Evolutionary conservation across 73 alveolate genomes (phyloP).

Genomic region (Paramecium octaurelia): DNA sequence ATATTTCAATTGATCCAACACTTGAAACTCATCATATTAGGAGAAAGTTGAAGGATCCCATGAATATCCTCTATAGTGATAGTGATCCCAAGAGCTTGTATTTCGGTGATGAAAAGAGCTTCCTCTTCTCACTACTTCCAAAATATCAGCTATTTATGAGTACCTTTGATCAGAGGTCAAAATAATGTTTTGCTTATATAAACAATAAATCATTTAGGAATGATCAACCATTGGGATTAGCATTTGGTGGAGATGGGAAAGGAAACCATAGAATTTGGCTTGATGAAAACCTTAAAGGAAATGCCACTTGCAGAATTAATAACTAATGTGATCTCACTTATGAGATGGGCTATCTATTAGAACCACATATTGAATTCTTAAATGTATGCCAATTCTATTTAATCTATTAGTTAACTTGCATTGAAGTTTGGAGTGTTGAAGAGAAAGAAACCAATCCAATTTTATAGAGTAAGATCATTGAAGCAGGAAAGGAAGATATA

Average conservation of each 20-base stretch:
- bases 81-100: background rate
- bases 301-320: background rate
- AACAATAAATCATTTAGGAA: background rate
- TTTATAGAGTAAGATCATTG: background rate
- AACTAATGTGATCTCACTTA: slow-evolving; percentile 41
- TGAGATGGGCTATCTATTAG: slow-evolving; percentile 39
- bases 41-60: slow-evolving; percentile 29
- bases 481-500: background rate
- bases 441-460: background rate
- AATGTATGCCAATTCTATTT: background rate
- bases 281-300: slow-evolving; percentile 3
- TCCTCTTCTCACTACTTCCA: slow-evolving; percentile 10
- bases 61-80: slow-evolving; percentile 5
- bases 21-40: slow-evolving; percentile 32
- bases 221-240: slow-evolving; percentile 10
- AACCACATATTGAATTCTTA: slow-evolving; percentile 29
- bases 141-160: slow-evolving; percentile 19
- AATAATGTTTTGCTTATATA: slow-evolving; percentile 33
- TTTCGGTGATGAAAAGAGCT: slow-evolving; percentile 45
- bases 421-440: slow-evolving; percentile 42
- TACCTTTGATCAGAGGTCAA: slow-evolving; percentile 21
- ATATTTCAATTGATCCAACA: slow-evolving; percentile 23
- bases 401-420: background rate
- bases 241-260: slow-evolving; percentile 45
- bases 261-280: slow-evolving; percentile 43